Conservation (phyloP, 164 flowering plant genomes). For the Aristolochia fimbriata region DNA sequence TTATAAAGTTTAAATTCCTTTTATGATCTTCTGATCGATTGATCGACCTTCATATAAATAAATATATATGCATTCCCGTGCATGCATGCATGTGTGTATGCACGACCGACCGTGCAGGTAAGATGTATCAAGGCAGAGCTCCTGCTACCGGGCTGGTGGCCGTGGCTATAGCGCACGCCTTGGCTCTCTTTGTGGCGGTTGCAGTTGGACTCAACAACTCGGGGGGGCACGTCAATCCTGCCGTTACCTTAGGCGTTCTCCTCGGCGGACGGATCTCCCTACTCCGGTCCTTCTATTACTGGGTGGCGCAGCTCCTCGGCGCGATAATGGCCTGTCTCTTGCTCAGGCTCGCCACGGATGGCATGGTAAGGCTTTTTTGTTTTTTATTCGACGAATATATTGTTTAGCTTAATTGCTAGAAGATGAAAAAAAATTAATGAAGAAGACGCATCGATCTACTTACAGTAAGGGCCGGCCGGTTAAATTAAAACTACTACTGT, state of each 20-base stretch:
- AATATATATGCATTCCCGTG: too few species aligned
- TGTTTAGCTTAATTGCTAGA: too few species aligned
- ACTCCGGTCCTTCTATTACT: constrained; percentile 49
- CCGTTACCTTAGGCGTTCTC: constrained; percentile 66
- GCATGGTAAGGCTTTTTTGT: constrained; percentile 35
- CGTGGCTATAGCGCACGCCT: constrained; percentile 46
- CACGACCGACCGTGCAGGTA: constrained; percentile 5
- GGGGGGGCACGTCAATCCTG: constrained; percentile 74
- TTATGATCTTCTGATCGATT: not conserved
- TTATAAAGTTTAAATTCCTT: too few species aligned
- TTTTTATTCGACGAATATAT: too few species aligned
- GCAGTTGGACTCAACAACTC: constrained; percentile 46
- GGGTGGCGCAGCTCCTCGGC: constrained; percentile 73
- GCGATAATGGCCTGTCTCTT: constrained; percentile 50
- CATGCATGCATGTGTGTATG: not conserved
- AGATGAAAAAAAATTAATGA: too few species aligned
- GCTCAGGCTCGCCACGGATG: constrained; percentile 40
- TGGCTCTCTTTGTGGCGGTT: constrained; percentile 51
- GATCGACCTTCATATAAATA: too few species aligned
- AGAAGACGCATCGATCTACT: too few species aligned
- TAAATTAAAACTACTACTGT: too few species aligned
- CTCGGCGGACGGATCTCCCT: constrained; percentile 61
- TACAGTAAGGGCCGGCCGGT: too few species aligned
- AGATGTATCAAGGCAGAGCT: constrained; percentile 6
- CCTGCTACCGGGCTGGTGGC: constrained; percentile 12